Base-by-base conservation (phyloP, 2,329 filamentous ascomycete species). In the Monosporascus sp. region DNA sequence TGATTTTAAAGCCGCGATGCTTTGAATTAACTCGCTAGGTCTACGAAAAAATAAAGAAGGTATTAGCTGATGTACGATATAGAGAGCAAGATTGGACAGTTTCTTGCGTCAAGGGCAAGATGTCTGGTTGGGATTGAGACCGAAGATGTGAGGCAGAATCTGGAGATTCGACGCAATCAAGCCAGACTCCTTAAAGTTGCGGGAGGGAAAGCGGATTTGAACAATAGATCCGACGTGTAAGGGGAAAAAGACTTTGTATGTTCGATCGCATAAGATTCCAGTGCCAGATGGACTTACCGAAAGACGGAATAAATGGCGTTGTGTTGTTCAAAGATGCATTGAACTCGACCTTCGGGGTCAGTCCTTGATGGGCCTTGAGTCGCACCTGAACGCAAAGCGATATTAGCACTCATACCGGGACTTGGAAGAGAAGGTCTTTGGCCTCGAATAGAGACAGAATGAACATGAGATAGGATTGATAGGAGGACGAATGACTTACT, bases 261-360 rank as follows among this genome's bases (percentile, higher is more conserved):
- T 53, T 61, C 60, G 70, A 72, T 75, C 72, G 72, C 72, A 66
- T 68, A 57, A 51, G 58, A 54, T 54, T 54, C 54, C 47, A 59
- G 65, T 58, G 55, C 59, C 59, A 58, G 53, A 58, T 60, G 56
- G 57, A 71, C 73, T 71, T 67, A 75, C 73, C 60, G 62, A 57
- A 63, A 60, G 55, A 60, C 55, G 59, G 54, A 57, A 60, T 54
- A 52, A 66, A 67, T 63, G 67, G 61, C 62, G 65, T 63, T 66
- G 68, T 58, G 58, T 64, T 54, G 65, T 56, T 58, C 52, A 62
- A 59, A 60, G 60, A 65, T 65, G 65, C 60, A 63, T 59, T 44
- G 56, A 64, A 68, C 61, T 64, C 61, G 61, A 63, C 54, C 54
- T 62, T 56, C 59, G 60, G 61, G 55, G 31, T 36, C 31, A 34